These are phyloP conservation scores for Ophioceras dolichostomum DNA, from an alignment of 2,329 filamentous ascomycete species.

Conservation along the genomic window DNA sequence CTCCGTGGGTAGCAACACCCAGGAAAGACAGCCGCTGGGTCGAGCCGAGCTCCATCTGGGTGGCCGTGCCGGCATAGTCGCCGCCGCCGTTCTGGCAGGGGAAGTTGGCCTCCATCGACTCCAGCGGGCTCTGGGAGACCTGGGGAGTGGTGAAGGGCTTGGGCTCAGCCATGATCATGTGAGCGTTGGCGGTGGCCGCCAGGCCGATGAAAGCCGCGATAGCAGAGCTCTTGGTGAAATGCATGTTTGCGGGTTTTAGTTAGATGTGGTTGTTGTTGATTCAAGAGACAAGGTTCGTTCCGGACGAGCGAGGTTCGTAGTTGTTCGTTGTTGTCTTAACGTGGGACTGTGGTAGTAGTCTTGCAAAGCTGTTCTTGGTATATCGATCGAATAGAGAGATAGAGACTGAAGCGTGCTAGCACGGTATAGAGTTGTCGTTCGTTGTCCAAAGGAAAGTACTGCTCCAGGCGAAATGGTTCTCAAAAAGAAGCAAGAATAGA, in stretches of 20 bases:
- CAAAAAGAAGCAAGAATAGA: not conserved
- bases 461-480: constrained; percentile 25
- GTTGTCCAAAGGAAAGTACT: constrained; percentile 20
- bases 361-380: too few relatives aligned
- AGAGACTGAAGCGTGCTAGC: constrained; percentile 7
- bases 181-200: constrained; percentile 50
- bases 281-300: constrained; percentile 22
- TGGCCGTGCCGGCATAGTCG: constrained; percentile 35
- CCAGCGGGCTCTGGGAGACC: constrained; percentile 52
- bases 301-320: constrained; percentile 21
- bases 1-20: constrained; percentile 72
- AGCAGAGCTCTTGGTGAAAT: constrained; percentile 30
- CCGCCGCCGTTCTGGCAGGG: constrained; percentile 62
- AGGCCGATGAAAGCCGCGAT: constrained; percentile 38
- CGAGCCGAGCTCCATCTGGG: constrained; percentile 53
- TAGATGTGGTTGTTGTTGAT: constrained; percentile 9
- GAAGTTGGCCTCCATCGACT: constrained; percentile 49
- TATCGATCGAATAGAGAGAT: not conserved
- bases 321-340: constrained; percentile 7
- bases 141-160: constrained; percentile 38
- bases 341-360: constrained; percentile 3
- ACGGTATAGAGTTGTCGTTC: constrained; percentile 11
- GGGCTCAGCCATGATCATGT: constrained; percentile 64
- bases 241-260: constrained; percentile 16
- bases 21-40: constrained; percentile 49